These are phyloP conservation scores for Ramichloridium luteum DNA, from an alignment of 2,329 filamentous ascomycete species.

Conservation along the genomic window DNA sequence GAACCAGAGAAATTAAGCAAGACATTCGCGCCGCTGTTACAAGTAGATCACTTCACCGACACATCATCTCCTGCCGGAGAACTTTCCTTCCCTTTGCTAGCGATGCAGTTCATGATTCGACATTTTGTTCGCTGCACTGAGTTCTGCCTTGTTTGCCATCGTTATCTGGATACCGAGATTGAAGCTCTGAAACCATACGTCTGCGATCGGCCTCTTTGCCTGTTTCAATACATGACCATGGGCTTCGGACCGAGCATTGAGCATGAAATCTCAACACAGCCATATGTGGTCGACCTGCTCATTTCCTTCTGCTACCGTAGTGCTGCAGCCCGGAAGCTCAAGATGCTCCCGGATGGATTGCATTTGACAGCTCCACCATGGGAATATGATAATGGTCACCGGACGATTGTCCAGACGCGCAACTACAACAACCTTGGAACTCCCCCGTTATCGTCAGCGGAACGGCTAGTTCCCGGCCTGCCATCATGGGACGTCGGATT, in stretches of 20 bases:
- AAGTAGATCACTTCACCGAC: slow-evolving; percentile 37
- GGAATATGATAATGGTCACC: background rate
- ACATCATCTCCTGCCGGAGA: slow-evolving; percentile 15
- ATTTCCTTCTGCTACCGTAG: slow-evolving; percentile 67
- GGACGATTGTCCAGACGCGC: background rate
- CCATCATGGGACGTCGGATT: slow-evolving; percentile 16
- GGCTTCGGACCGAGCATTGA: slow-evolving; percentile 78
- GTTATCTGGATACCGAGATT: slow-evolving; percentile 50
- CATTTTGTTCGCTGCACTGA: slow-evolving; percentile 72
- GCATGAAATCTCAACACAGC: slow-evolving; percentile 67
- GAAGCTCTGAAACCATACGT: slow-evolving; percentile 63
- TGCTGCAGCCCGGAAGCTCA: slow-evolving; percentile 32
- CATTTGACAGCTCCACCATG: slow-evolving; percentile 39
- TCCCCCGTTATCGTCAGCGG: too few relatives aligned
- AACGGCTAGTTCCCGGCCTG: too few relatives aligned
- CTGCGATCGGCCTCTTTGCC: slow-evolving; percentile 60
- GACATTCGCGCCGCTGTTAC: slow-evolving; percentile 34
- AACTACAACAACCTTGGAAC: too few relatives aligned
- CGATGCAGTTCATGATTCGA: slow-evolving; percentile 64
- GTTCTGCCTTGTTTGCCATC: slow-evolving; percentile 78
- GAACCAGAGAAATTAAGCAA: slow-evolving; percentile 19
- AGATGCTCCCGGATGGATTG: slow-evolving; percentile 46
- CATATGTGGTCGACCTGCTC: slow-evolving; percentile 72
- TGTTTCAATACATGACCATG: slow-evolving; percentile 81
- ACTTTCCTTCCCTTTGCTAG: slow-evolving; percentile 43